Evolutionary conservation across 2,329 filamentous ascomycete genomes (phyloP).

Genomic region (Beauveria sp.): DNA sequence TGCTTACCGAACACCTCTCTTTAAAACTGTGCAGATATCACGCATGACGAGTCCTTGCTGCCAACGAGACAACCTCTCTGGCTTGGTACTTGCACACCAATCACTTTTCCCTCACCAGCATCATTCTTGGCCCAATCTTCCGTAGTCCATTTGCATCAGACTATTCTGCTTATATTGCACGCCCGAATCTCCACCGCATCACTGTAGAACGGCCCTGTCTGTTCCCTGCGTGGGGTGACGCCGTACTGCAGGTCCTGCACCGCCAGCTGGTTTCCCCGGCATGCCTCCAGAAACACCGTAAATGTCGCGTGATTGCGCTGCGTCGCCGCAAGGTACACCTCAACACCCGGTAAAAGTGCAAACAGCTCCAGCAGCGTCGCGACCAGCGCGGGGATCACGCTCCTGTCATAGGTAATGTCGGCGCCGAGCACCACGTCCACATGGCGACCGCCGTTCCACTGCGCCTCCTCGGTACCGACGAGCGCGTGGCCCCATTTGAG

Average conservation of each 20-base stretch:
- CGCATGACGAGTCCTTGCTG: neutral
- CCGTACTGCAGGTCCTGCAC: slow-evolving; percentile 37
- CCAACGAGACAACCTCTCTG: too few relatives aligned
- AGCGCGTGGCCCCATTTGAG: slow-evolving; percentile 58
- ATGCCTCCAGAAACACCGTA: slow-evolving; percentile 52
- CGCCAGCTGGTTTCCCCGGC: slow-evolving; percentile 38
- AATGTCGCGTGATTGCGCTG: slow-evolving; percentile 66
- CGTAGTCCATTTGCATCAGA: neutral
- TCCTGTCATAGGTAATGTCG: slow-evolving; percentile 69
- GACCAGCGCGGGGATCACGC: slow-evolving; percentile 55
- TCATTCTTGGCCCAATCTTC: neutral
- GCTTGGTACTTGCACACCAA: neutral
- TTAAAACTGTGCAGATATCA: neutral
- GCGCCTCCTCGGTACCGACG: slow-evolving; percentile 47
- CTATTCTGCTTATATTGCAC: slow-evolving; percentile 16
- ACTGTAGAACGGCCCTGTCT: slow-evolving; percentile 58
- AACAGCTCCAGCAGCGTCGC: slow-evolving; percentile 58
- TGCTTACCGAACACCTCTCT: neutral
- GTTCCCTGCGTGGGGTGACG: slow-evolving; percentile 30
- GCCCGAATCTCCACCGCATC: slow-evolving; percentile 53
- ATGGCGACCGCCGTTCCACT: slow-evolving; percentile 38
- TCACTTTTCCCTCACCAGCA: neutral
- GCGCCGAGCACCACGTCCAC: slow-evolving; percentile 65
- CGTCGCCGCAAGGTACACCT: slow-evolving; percentile 61
- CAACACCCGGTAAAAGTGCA: slow-evolving; percentile 43